phyloP scores from a whole-genome alignment of 805 yeast species.

The Lipomyces yamadae region DNA sequence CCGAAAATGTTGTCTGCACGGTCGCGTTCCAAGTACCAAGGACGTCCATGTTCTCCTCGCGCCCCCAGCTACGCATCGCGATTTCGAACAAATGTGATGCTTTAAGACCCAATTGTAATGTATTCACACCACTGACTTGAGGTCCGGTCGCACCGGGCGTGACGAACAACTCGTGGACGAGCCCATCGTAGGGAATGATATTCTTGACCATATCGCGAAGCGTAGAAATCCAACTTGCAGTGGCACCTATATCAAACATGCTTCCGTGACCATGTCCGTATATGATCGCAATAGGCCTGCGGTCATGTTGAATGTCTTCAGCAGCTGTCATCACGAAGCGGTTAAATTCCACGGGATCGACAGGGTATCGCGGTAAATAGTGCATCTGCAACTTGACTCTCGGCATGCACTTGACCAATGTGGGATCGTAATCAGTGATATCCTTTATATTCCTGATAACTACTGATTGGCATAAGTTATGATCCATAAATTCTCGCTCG shows the following conservation, averaged over 20 bases:
- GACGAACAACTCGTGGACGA: constrained; percentile 24
- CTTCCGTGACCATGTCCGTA: constrained; percentile 19
- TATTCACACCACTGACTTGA: constrained; percentile 7
- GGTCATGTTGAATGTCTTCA: constrained; percentile 4
- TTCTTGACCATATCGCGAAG: constrained; percentile 12
- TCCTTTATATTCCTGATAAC: constrained; percentile 6
- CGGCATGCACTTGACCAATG: constrained; percentile 10
- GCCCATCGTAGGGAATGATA: constrained; percentile 3
- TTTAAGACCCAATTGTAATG: constrained; percentile 11
- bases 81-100: constrained; percentile 27
- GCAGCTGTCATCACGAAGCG: background rate
- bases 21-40: constrained; percentile 37
- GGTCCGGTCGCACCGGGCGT: constrained; percentile 34
- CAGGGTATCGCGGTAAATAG: constrained; percentile 10
- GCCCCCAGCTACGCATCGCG: constrained; percentile 12
- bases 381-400: constrained; percentile 4
- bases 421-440: constrained; percentile 3
- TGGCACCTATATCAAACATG: constrained; percentile 13
- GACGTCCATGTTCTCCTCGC: constrained; percentile 15
- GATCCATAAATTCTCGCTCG: constrained; percentile 12
- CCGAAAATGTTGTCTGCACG: constrained; percentile 28
- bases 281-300: constrained; percentile 26
- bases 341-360: constrained; percentile 1
- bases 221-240: constrained; percentile 19
- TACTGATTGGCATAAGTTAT: background rate